Evolutionary conservation across 192 early-diverging fungal species (phyloP), one percentile per base, ranked within the genome.

Genomic region (Podochytrium sp.): DNA sequence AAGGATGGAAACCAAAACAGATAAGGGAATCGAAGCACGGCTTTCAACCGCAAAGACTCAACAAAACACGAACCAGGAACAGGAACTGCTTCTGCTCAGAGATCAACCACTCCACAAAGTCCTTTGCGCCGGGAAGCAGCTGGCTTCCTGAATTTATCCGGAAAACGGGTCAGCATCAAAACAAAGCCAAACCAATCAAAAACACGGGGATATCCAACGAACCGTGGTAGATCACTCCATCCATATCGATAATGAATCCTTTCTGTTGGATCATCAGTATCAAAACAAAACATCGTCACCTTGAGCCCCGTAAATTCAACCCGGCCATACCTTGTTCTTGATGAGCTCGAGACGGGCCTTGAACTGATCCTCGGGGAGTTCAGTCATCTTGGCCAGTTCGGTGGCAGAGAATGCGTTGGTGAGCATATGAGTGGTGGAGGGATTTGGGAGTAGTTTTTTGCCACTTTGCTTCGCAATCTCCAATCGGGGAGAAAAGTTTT

Each of bases 171-270:
- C 60, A 39, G 16, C 12, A 41, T 62, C 37, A 57, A 57, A 14
- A 30, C 43, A 20, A 47, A 16, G 12, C n/a, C 43, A 20, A 20
- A 7, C 43, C 7, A 12, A 47, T 47, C 43, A 47, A 47, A 7
- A 47, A 47, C 7, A 47, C 20, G 20, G 20, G 43, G 43, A 47
- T 20, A 47, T 47, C 43, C 20, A 7, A 41, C 59, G 33, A 27
- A 83, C 76, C 81, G 67, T 89, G 87, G 62, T 89, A 89, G 51
- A 89, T 85, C 10, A 89, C 87, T 25, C 87, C 87, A 58, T 88
- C 87, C 87, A 88, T 88, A 76, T 88, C 87, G 73, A 79, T 81
- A 47, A 89, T 86, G 74, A 81, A 89, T 30, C 81, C 85, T 74
- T 88, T 61, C 64, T 57, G 25, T 14, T 41, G 2, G 58, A 2